Base-by-base conservation (phyloP, 176 grass and related monocot genomes). In the Oryza punctata region DNA sequence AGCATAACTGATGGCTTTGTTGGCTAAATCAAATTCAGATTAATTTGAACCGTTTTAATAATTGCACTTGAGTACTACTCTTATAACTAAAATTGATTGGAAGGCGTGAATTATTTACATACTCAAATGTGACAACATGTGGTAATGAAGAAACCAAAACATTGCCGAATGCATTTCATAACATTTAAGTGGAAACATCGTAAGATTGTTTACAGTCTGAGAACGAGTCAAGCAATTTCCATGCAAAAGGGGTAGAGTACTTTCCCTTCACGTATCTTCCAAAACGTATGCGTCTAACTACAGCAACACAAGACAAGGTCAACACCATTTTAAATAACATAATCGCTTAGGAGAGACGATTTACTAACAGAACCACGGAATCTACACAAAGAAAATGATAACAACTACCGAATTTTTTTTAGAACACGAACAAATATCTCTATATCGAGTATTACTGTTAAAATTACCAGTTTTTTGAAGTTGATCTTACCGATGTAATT, bases 211-310 rank as follows among this genome's bases (percentile, higher is more conserved):
- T 50, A 50, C 47, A 41, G 49, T 52, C 18, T 60, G 57, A 60
- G 21, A 61, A 57, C 50, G 38, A 68, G 35, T 72, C 50, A 5
- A 70, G 49, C 73, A 23, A 12, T 45, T 70, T 85, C 65, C 30
- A 14, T 44, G 82, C 73, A 85, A 77, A 26, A 13, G 57, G 57
- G 2, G 26, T 12, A 10, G 74, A 35, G 75, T 10, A 35, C 67
- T 24, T 85, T 78, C 49, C 65, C 50, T 78, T 60, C 70, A 72
- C 65, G 67, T 71, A 64, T 71, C 83, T 44, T 85, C 38, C 67
- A 47, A 71, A 73, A 47, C 75, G 38, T n/a, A 63, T 46, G 66
- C 74, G 66, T 85, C 64, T 70, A 78, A 24, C n/a, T 23, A 12
- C 49, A 63, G 25, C 25, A 12, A 38, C 43, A 7, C 7, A 2